These are phyloP conservation scores for Metschnikowia lunata DNA, from an alignment of 805 yeast genomes.

Conservation along the genomic window DNA sequence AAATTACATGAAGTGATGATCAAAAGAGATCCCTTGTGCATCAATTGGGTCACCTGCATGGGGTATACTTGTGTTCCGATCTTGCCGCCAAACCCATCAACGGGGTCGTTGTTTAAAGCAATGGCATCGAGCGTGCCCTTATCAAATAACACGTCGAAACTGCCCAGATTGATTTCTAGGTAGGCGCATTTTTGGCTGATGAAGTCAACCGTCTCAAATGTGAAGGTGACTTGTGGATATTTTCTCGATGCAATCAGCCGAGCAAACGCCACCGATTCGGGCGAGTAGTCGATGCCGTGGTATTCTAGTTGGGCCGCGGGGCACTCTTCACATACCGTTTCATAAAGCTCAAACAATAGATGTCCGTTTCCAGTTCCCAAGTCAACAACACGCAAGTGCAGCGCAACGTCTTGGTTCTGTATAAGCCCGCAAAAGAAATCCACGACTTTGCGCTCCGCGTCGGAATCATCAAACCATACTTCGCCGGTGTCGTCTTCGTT, in stretches of 20 bases:
- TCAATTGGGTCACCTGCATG: conserved; percentile 48
- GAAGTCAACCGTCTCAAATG: conserved; percentile 71
- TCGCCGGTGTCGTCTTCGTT: conserved; percentile 90
- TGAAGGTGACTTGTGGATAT: conserved; percentile 30
- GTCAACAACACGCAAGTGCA: conserved; percentile 52
- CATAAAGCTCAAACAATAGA: conserved; percentile 61
- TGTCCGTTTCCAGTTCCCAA: conserved; percentile 98
- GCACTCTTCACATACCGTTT: conserved; percentile 57
- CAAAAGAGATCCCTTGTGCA: conserved; percentile 55
- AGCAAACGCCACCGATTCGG: conserved; percentile 76
- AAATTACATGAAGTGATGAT: conserved; percentile 91
- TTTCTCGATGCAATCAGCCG: conserved; percentile 44
- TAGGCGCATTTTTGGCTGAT: conserved; percentile 39
- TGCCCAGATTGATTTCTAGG: conserved; percentile 29
- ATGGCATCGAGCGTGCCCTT: conserved; percentile 98
- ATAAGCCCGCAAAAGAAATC: conserved; percentile 51
- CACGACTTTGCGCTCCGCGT: conserved; percentile 84
- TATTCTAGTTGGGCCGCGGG: conserved; percentile 23
- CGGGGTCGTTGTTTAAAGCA: conserved; percentile 63
- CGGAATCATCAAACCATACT: conserved; percentile 94
- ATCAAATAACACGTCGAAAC: conserved; percentile 76
- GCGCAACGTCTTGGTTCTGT: conserved; percentile 13
- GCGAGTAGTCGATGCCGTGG: conserved; percentile 82
- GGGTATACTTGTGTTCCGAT: conserved; percentile 61
- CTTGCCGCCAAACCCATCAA: conserved; percentile 41